Percentiles rank a stretch among this genome's conserved stretches.
Evolutionary conservation across 306 rosid species (phyloP).

Genomic region (Sechiopsis laciniata): DNA sequence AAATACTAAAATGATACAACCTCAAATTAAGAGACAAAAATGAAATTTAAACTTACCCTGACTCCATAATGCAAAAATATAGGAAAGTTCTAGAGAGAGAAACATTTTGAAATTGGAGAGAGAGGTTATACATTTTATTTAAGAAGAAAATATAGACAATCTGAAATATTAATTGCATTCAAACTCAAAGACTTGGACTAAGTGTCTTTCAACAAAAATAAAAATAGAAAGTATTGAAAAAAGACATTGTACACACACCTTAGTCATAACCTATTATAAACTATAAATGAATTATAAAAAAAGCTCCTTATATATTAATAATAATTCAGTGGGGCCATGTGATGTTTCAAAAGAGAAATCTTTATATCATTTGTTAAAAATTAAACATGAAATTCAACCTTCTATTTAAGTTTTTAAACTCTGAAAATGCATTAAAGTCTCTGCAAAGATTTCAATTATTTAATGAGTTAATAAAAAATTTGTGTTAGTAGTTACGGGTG

Average conservation of each 20-base stretch:
- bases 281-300: background rate
- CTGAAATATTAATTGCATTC: conserved; percentile 9
- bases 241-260: background rate
- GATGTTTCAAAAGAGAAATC: background rate
- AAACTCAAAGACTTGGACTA: conserved; percentile 4
- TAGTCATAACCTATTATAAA: conserved; percentile 10
- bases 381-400: background rate
- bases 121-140: background rate
- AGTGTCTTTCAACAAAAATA: background rate
- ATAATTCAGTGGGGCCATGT: background rate
- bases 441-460: background rate
- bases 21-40: too few relatives aligned
- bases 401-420: background rate
- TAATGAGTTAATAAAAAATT: background rate
- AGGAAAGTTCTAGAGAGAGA: background rate
- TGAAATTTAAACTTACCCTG: background rate
- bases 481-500: background rate
- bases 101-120: background rate
- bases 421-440: background rate
- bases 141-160: background rate
- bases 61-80: background rate
- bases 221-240: background rate
- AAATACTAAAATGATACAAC: too few relatives aligned
- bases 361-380: background rate
- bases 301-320: background rate